phyloP scores from a whole-genome alignment of 2,329 filamentous ascomycete species.

The Sporothrix brasiliensis region DNA sequence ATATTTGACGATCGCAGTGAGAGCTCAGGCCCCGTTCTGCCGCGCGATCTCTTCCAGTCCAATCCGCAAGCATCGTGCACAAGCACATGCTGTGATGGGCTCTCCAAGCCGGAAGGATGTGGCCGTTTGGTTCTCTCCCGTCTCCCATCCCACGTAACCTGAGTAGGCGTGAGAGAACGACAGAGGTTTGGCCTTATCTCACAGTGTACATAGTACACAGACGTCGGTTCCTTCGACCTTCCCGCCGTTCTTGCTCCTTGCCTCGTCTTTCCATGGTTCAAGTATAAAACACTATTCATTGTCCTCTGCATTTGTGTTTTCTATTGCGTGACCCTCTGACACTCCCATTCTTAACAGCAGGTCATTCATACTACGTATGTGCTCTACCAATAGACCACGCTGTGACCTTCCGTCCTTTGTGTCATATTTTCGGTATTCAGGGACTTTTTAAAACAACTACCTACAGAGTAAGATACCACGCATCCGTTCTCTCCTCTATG shows the following conservation, averaged over 20 bases:
- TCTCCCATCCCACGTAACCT: not conserved
- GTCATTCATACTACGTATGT: not conserved
- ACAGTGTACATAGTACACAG: not conserved
- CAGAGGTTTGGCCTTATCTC: not conserved
- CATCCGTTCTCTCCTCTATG: not conserved
- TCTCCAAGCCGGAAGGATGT: not conserved
- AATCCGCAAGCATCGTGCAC: not conserved
- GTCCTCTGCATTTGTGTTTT: not conserved
- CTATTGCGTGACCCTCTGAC: not conserved
- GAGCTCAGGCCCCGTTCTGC: too few species aligned
- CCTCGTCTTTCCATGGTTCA: not conserved
- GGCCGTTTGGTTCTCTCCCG: not conserved
- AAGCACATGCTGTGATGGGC: constrained; percentile 9
- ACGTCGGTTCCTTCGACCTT: not conserved
- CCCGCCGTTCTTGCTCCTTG: not conserved
- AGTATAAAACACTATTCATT: not conserved
- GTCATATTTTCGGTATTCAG: too few species aligned
- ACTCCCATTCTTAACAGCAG: not conserved
- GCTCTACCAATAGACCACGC: not conserved
- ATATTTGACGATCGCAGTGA: constrained; percentile 22
- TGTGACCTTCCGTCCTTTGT: not conserved
- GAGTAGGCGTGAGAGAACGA: not conserved
- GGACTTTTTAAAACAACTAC: too few species aligned
- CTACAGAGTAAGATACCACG: not conserved
- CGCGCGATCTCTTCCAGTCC: not conserved